Evolutionary conservation across 768 basidiomycete species (phyloP).

Genomic region (Hericium coralloides): DNA sequence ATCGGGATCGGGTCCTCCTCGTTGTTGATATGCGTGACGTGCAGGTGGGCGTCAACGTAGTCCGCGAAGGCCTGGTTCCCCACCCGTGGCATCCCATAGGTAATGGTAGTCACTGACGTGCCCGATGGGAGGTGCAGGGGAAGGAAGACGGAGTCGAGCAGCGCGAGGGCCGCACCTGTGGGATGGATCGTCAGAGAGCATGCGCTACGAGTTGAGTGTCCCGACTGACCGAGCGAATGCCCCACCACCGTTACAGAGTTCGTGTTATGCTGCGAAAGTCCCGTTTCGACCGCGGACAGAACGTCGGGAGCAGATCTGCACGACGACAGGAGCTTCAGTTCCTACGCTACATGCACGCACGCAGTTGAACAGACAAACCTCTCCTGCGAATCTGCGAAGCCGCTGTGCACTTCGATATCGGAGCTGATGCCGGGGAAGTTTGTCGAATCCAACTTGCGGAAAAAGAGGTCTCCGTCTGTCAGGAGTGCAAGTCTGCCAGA

Average conservation of each 20-base stretch:
- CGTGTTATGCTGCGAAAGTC: conserved; percentile 27
- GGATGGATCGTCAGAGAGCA: too few species aligned
- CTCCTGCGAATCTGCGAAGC: conserved; percentile 43
- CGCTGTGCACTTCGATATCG: conserved; percentile 38
- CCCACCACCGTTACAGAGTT: conserved; percentile 33
- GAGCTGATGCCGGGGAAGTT: conserved; percentile 46
- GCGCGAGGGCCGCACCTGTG: conserved; percentile 17
- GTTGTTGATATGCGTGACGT: conserved; percentile 23
- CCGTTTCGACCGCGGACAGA: conserved; percentile 26
- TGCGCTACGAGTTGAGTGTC: not conserved
- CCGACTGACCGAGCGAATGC: conserved; percentile 23
- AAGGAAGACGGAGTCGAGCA: conserved; percentile 20
- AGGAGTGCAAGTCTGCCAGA: conserved; percentile 33
- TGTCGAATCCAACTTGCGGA: conserved; percentile 26
- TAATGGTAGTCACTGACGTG: conserved; percentile 6
- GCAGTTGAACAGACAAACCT: not conserved
- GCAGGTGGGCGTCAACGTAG: conserved; percentile 13
- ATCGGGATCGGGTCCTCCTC: conserved; percentile 43
- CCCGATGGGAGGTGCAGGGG: conserved; percentile 11
- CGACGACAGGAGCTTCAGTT: conserved; percentile 13
- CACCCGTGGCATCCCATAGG: conserved; percentile 25
- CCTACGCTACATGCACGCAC: conserved; percentile 11
- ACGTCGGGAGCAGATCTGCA: conserved; percentile 27
- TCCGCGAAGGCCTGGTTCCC: conserved; percentile 27
- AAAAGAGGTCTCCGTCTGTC: conserved; percentile 37